Conservation (phyloP, 257 asterid genomes). For the Plantago elongata region DNA sequence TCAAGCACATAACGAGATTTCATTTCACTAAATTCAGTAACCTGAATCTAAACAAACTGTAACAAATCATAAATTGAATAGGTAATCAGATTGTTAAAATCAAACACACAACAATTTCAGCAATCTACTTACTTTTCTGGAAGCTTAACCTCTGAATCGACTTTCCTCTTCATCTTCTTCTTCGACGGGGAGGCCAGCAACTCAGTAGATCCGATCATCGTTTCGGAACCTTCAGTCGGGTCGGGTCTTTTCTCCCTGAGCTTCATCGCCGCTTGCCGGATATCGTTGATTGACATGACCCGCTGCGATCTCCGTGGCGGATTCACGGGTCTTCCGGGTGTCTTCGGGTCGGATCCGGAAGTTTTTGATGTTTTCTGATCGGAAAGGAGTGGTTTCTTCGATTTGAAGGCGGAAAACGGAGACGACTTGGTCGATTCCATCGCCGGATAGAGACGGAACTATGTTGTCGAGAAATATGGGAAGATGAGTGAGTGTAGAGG, state of each 20-base stretch:
- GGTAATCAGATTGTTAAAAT: background rate
- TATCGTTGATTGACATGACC: conserved; percentile 53
- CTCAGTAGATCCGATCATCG: conserved; percentile 10
- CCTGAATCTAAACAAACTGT: background rate
- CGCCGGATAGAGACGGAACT: background rate
- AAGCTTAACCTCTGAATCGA: conserved; percentile 28
- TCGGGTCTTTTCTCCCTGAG: conserved; percentile 37
- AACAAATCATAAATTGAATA: no score
- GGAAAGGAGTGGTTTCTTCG: conserved; percentile 39
- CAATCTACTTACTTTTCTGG: conserved; percentile 60
- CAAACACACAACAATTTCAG: background rate
- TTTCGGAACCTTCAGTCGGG: conserved; percentile 21
- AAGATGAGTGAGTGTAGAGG: background rate
- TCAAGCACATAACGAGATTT: no score
- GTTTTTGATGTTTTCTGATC: conserved; percentile 18
- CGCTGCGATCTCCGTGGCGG: conserved; percentile 51
- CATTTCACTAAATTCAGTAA: background rate
- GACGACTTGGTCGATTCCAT: conserved; percentile 50
- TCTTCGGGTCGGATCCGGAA: conserved; percentile 28
- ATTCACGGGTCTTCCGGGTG: conserved; percentile 60
- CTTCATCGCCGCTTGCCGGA: conserved; percentile 55
- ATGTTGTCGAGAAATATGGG: background rate
- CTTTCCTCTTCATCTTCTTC: conserved; percentile 30
- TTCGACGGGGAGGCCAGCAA: conserved; percentile 21
- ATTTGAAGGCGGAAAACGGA: conserved; percentile 30